Evolutionary conservation across 2,329 filamentous ascomycete genomes (phyloP).

Genomic region (Hypoxylon sp.): DNA sequence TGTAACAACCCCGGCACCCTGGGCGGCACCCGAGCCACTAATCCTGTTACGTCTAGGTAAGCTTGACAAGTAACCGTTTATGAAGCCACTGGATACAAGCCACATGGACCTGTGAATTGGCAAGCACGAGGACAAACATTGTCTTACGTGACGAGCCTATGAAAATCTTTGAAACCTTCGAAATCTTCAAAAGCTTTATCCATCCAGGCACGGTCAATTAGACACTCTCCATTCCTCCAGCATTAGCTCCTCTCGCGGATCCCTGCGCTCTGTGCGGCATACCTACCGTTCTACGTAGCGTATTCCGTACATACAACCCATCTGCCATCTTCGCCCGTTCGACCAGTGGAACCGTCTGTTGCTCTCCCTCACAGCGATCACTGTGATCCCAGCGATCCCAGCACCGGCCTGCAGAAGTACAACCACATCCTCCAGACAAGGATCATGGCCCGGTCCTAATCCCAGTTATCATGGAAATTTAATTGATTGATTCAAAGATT

Average conservation of each 20-base stretch:
- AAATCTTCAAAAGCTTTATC: constrained; percentile 17
- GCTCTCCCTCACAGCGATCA: neutral
- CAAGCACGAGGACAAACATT: constrained; percentile 33
- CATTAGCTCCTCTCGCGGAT: constrained; percentile 3
- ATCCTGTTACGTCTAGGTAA: constrained; percentile 24
- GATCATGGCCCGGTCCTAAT: constrained; percentile 42
- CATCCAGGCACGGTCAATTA: constrained; percentile 21
- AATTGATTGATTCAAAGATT: constrained; percentile 41
- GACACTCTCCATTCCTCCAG: constrained; percentile 19
- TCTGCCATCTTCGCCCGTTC: constrained; percentile 16
- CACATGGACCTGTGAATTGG: constrained; percentile 34
- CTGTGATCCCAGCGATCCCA: neutral
- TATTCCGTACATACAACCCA: constrained; percentile 5
- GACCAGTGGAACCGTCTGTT: constrained; percentile 19
- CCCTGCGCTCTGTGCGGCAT: constrained; percentile 28
- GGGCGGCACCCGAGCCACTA: constrained; percentile 17
- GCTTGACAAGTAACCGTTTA: constrained; percentile 5
- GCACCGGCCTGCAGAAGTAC: constrained; percentile 1
- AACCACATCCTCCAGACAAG: constrained; percentile 30
- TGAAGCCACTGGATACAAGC: constrained; percentile 30
- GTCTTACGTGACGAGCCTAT: constrained; percentile 25
- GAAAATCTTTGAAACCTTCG: constrained; percentile 3
- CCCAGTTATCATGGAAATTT: constrained; percentile 43
- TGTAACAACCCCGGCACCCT: constrained; percentile 8
- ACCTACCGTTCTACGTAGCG: neutral